Percentiles rank a stretch among this genome's conserved stretches.
phyloP scores from a whole-genome alignment of 2,329 filamentous ascomycete genomes.

The Colletotrichum cuscutae region DNA sequence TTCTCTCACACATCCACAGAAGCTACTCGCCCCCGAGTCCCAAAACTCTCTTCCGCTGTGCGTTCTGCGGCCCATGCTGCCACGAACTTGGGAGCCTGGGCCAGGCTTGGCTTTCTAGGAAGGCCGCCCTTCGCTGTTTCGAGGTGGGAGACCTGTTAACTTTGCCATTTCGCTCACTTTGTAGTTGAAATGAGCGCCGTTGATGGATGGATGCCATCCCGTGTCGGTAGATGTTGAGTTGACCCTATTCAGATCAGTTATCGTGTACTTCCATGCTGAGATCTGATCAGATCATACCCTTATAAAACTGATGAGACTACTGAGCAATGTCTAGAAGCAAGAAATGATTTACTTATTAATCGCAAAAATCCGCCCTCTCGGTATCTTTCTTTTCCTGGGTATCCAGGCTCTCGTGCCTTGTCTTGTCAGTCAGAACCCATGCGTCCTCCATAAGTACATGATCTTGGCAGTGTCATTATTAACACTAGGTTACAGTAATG shows the following conservation, averaged over 20 bases:
- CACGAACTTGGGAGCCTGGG: slow-evolving; percentile 2
- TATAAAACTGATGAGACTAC: background rate
- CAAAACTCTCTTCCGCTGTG: slow-evolving; percentile 1
- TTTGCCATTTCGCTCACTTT: background rate
- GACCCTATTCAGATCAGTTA: background rate
- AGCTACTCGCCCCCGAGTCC: background rate
- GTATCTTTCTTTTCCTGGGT: slow-evolving; percentile 16
- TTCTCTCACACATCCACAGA: background rate
- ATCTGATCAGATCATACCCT: background rate
- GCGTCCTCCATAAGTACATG: slow-evolving; percentile 25
- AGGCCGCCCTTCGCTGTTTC: background rate
- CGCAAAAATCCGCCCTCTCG: slow-evolving; percentile 13
- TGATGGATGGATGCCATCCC: background rate
- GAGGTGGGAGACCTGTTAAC: background rate
- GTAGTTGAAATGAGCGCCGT: background rate
- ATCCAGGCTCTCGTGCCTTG: slow-evolving; percentile 4
- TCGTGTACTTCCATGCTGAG: background rate
- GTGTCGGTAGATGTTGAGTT: background rate
- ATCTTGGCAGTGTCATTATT: slow-evolving; percentile 22
- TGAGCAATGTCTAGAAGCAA: background rate
- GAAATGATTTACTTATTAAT: slow-evolving; percentile 16
- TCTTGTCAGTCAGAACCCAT: background rate
- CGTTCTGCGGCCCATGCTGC: slow-evolving; percentile 15
- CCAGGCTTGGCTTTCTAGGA: slow-evolving; percentile 10
- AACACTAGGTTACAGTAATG: slow-evolving; percentile 27